A percentile compares a stretch with the other conserved stretches of the same genome.
These are phyloP conservation scores for Leucogyrophana mollusca DNA, from an alignment of 768 basidiomycete species.

Conservation along the genomic window DNA sequence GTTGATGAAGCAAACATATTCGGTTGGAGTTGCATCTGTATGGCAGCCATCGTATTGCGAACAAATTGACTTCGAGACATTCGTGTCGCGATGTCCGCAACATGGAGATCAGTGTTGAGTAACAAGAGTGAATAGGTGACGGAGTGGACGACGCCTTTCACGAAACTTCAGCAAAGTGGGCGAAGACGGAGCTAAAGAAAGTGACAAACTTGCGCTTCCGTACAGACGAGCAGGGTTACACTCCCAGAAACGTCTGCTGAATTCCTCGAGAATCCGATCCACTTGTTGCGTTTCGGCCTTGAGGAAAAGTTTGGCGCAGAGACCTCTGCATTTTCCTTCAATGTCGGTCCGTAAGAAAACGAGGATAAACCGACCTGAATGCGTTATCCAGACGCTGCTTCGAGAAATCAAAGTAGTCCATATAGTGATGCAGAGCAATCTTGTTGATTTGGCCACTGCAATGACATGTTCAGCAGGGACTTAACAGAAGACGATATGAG, in stretches of 20 bases:
- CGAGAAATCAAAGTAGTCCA: conserved; percentile 87
- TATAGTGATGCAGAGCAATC: conserved; percentile 72
- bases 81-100: conserved; percentile 82
- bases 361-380: conserved; percentile 61
- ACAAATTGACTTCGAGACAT: conserved; percentile 96
- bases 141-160: conserved; percentile 87
- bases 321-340: conserved; percentile 45
- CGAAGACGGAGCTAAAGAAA: neutral
- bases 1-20: conserved; percentile 52
- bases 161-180: conserved; percentile 4
- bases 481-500: conserved; percentile 5
- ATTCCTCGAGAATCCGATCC: conserved; percentile 92
- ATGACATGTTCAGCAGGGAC: conserved; percentile 2
- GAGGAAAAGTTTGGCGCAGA: conserved; percentile 90
- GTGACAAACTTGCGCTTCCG: conserved; percentile 75
- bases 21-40: conserved; percentile 75
- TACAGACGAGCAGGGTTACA: conserved; percentile 83
- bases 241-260: conserved; percentile 88
- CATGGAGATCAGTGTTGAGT: conserved; percentile 96
- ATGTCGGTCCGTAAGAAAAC: neutral
- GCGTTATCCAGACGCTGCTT: conserved; percentile 82
- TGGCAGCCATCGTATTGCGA: conserved; percentile 83
- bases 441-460: conserved; percentile 75
- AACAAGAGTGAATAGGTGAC: conserved; percentile 90
- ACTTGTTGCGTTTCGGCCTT: conserved; percentile 98